Evolutionary conservation across 768 basidiomycete species (phyloP), one percentile per base, ranked within the genome.

Genomic region (Lactarius tabidus): DNA sequence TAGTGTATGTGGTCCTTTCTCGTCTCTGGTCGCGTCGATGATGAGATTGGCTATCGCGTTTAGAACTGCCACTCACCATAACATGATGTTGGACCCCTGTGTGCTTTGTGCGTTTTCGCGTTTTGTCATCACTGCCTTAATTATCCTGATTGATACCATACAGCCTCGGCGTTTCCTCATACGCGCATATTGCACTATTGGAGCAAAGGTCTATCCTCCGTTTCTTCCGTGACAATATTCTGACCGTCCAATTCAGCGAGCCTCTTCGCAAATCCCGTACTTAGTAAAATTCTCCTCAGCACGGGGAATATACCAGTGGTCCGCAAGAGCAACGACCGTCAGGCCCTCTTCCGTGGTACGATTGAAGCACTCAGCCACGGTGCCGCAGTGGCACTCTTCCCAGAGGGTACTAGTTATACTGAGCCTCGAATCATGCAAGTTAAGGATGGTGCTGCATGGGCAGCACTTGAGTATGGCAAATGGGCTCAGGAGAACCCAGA

Each of bases 281-380:
- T 89, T 63, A 81, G 83, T 31, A 87, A 85, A 68, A 82, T 98
- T 64, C 81, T 98, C 10, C 84, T 84, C 60, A 90, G 90, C 66
- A 90, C 96, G 2, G 95, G 97, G n/a, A 97, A 97, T 75, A 95
- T 99, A 69, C 95, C 96, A 28, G 96, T 98, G 39, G 95, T 97
- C 75, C 85, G 97, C 66, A 95, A 92, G 78, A 91, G 85, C 66
- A 93, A 93, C 78, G 95, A 99, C 77, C 88, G 93, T 62, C 90
- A 90, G 71, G 83, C 85, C 23, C 80, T 98, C 20, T 95, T 97
- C 78, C 84, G 85, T 67, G 91, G 93, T 51, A 97, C 95, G 0
- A 89, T 98, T 70, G 90, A 96, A 59, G 88, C 89, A 1, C 81
- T 99, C 45, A 81, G 86, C 20, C 79, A 79, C n/a, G 91, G 90